Evolutionary conservation across 352 stramenopile species (phyloP), one percentile per base, ranked within the genome.

Genomic region (Pythium chondricola): DNA sequence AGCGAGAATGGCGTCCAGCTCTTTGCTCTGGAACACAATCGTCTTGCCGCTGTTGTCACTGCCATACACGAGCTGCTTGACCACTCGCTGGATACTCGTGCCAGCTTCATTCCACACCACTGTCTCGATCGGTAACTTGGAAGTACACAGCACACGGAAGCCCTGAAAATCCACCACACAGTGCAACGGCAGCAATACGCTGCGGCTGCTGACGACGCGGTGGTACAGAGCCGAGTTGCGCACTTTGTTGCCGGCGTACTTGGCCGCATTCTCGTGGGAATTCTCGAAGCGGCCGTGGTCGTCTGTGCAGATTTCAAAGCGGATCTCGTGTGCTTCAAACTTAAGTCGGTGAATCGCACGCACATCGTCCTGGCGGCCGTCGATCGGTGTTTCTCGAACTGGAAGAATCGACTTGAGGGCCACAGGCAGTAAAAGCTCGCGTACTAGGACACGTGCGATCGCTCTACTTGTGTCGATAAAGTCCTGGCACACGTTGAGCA

Each of bases 201-300:
- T 72, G 3, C 55, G 29, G 20, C 60, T 67, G 0, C 56, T 31
- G n/a, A 87, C 49, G 20, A 63, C 66, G 7, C 75, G 71, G 13
- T 90, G 58, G 46, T 88, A 93, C 32, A 96, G 52, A 1, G 75
- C 72, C 6, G 83, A 93, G 41, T 94, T 88, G 25, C 85, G 60
- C 2, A 91, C 61, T 48, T 95, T 82, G 24, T 95, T 71, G 25
- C 78, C 80, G 2, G 69, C 85, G 13, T 65, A 80, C 63, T 97
- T 97, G 14, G 83, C 80, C 2, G 89, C 74, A 33, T 73, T 70
- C 44, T 97, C 91, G 46, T 97, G 83, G 0, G 74, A 94, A 7
- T 85, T 71, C 45, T 97, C 89, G 47, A 85, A 97, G 3, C 92
- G 66, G 16, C 89, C 89, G 52, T 97, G 82, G 43, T 97, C 88